Evolutionary conservation across 306 rosid genomes (phyloP).

Genomic region (Lupinus albus): DNA sequence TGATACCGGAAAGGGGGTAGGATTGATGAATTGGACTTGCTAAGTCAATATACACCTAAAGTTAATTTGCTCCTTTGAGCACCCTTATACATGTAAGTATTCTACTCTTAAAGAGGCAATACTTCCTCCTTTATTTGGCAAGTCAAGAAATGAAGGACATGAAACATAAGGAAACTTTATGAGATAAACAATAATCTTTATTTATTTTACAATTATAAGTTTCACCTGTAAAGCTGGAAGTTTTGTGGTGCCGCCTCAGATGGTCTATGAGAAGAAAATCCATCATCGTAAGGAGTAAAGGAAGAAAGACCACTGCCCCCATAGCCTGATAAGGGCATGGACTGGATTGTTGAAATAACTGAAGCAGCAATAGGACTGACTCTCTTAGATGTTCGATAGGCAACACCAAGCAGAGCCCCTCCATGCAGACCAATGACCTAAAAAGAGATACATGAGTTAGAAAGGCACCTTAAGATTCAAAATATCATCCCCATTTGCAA

Average conservation of each 20-base stretch:
- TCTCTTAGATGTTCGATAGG: conserved; percentile 94
- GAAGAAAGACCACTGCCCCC: conserved; percentile 89
- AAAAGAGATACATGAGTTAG: conserved; percentile 41
- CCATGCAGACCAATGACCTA: conserved; percentile 98
- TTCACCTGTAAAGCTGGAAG: conserved; percentile 91
- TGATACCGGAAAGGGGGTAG: background rate
- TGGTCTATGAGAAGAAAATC: conserved; percentile 71
- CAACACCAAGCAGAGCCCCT: conserved; percentile 96
- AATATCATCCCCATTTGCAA: conserved; percentile 4
- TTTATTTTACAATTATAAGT: conserved; percentile 10
- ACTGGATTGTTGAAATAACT: conserved; percentile 94
- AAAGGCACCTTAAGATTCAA: conserved; percentile 32
- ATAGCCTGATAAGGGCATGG: conserved; percentile 97
- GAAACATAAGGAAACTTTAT: conserved; percentile 29
- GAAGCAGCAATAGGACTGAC: conserved; percentile 89
- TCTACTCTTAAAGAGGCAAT: conserved; percentile 22
- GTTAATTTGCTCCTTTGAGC: conserved; percentile 15
- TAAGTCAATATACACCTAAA: background rate
- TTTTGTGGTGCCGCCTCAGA: conserved; percentile 82
- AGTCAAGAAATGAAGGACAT: conserved; percentile 6
- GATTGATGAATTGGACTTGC: conserved; percentile 9
- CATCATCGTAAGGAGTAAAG: conserved; percentile 85
- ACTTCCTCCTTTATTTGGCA: conserved; percentile 7
- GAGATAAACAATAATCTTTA: background rate
- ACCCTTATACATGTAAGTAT: conserved; percentile 20